These are phyloP conservation scores for Emericellopsis cladophorae DNA, from an alignment of 2,329 filamentous ascomycete species.

Conservation along the genomic window DNA sequence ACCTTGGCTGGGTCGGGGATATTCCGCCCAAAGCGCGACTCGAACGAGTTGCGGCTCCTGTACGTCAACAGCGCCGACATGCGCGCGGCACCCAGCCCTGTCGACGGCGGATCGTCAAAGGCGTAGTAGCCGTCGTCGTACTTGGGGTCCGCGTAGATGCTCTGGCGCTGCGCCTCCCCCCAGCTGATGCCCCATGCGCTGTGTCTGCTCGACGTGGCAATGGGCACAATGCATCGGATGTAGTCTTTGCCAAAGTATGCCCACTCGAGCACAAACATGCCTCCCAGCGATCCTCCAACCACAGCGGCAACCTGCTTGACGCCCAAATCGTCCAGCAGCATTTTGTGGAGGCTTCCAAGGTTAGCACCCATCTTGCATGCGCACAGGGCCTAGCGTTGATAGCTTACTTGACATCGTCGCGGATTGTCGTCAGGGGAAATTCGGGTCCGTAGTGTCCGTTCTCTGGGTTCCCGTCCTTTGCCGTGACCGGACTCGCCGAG, in stretches of 20 bases:
- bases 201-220: conserved; percentile 73
- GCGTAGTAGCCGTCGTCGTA: conserved; percentile 95
- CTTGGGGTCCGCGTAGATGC: conserved; percentile 96
- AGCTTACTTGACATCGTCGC: conserved; percentile 84
- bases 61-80: conserved; percentile 97
- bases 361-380: conserved; percentile 7
- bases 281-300: conserved; percentile 74
- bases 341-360: conserved; percentile 53
- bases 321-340: conserved; percentile 69
- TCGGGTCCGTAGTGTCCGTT: conserved; percentile 83
- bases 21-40: conserved; percentile 87
- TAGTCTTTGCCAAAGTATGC: conserved; percentile 84
- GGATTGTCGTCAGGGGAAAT: conserved; percentile 87
- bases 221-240: conserved; percentile 67
- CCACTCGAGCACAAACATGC: conserved; percentile 87
- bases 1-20: conserved; percentile 73
- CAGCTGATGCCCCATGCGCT: conserved; percentile 87
- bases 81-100: conserved; percentile 82
- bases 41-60: conserved; percentile 91
- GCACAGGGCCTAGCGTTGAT: not conserved
- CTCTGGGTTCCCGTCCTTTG: conserved; percentile 64
- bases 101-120: conserved; percentile 73
- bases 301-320: conserved; percentile 68
- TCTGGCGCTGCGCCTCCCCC: conserved; percentile 80
- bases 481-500: conserved; percentile 78